Base-by-base conservation (phyloP, 225 moss, liverwort and hornwort species). In the Thuidium tamariscinum region DNA sequence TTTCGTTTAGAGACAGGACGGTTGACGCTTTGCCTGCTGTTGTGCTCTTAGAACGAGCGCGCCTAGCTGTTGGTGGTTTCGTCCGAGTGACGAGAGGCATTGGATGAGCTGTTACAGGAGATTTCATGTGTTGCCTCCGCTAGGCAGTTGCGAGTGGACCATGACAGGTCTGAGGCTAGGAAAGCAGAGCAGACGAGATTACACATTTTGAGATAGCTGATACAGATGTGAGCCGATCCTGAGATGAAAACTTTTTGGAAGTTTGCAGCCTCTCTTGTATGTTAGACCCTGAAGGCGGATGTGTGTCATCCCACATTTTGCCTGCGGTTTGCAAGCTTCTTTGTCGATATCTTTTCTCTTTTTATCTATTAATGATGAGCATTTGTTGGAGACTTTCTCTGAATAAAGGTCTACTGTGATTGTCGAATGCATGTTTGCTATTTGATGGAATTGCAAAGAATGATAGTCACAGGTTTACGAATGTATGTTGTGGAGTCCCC, bases 151-250 rank as follows among this genome's bases (percentile, higher is more conserved):
- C 87, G 85, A 78, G 89, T 74, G 87, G 89, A 51, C 70, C 72
- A 62, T 79, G 69, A 84, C 74, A 79, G 78, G 84, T 82, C 57
- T 81, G 63, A 89, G 90, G 65, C 67, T 86, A 74, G 91, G 88
- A 86, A 81, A 84, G 73, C 74, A 84, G 89, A 89, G 89, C 85
- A 77, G 90, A 87, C 49, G 80, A 89, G 83, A 85, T 82, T 75
- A 88, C 79, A 60, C 84, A 88, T 90, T 92, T 90, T 91, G 91
- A 88, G 83, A 91, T 89, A 91, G 91, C 84, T 86, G 89, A 91
- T 89, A 91, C 81, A 84, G 84, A 92, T 86, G 88, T 82, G 91
- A 86, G 86, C 89, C 85, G 83, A 88, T 80, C 80, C 86, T 80
- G 86, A 86, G 89, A 88, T 84, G 82, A 87, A 86, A 78, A 86